A percentile compares a stretch with the other conserved stretches of the same genome.
phyloP scores from a whole-genome alignment of 441 rosid genomes.

The Erodium texanum region DNA sequence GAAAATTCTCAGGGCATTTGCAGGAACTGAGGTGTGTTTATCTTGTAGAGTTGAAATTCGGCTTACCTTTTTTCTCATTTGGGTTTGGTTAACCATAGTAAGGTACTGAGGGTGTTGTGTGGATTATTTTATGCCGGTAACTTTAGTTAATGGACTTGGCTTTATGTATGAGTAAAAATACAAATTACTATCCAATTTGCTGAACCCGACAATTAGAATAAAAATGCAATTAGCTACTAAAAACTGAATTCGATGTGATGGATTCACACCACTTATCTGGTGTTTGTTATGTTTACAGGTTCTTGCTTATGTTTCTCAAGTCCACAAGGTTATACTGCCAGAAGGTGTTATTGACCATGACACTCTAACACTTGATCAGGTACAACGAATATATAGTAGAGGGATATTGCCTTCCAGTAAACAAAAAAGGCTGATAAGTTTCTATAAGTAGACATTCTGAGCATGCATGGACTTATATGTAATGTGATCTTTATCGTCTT shows the following conservation, averaged over 20 bases:
- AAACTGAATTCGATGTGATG: not conserved
- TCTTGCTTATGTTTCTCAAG: conserved; percentile 92
- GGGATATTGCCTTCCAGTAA: no score
- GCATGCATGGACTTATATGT: not conserved
- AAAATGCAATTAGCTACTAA: not conserved
- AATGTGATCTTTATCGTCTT: not conserved
- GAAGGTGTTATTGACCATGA: conserved; percentile 59
- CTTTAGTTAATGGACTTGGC: not conserved
- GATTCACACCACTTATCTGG: not conserved
- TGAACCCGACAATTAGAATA: not conserved
- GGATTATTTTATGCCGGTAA: not conserved
- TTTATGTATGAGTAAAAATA: not conserved
- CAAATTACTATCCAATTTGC: not conserved
- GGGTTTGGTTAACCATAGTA: not conserved
- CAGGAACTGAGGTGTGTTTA: conserved; percentile 74
- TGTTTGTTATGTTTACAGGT: conserved; percentile 37
- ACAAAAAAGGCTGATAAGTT: no score
- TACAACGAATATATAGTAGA: no score
- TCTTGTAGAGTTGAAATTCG: no score
- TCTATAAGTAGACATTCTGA: no score
- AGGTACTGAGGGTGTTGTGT: not conserved
- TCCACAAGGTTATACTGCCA: conserved; percentile 71
- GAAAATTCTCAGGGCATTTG: conserved; percentile 69
- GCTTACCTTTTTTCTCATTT: not conserved
- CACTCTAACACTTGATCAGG: conserved; percentile 68